A percentile compares a stretch with the other conserved stretches of the same genome.
phyloP scores from a whole-genome alignment of 345 rosid species.

The Triadica sebifera region DNA sequence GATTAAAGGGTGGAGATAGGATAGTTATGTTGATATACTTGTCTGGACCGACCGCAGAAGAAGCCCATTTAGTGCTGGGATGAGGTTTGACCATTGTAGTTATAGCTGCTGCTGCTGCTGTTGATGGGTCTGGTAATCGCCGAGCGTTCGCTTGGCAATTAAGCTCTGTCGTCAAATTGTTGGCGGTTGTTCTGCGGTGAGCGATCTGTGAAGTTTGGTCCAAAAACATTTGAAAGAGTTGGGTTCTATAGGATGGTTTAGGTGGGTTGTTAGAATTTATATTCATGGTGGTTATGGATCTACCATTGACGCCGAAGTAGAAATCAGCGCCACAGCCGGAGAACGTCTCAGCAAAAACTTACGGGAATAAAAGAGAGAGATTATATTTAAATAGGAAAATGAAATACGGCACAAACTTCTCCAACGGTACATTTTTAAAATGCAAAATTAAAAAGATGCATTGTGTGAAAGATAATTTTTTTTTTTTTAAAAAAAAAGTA shows the following conservation, averaged over 20 bases:
- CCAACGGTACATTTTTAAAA: too few relatives aligned
- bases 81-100: slow-evolving; percentile 26
- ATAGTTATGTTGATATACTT: slow-evolving; percentile 45
- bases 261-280: slow-evolving; percentile 26
- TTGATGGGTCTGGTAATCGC: slow-evolving; percentile 59
- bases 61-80: slow-evolving; percentile 43
- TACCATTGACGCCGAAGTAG: slow-evolving; percentile 45
- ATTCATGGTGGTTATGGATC: slow-evolving; percentile 49
- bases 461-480: too few relatives aligned
- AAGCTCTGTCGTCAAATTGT: slow-evolving; percentile 9
- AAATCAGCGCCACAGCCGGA: slow-evolving; percentile 67
- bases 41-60: slow-evolving; percentile 68
- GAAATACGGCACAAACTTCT: too few relatives aligned
- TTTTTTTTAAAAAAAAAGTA: too few relatives aligned
- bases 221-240: slow-evolving; percentile 55
- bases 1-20: slow-evolving; percentile 47
- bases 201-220: slow-evolving; percentile 55
- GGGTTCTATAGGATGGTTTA: slow-evolving; percentile 43
- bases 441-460: too few relatives aligned
- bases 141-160: slow-evolving; percentile 65
- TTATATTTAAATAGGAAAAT: too few relatives aligned
- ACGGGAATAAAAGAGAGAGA: too few relatives aligned
- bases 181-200: slow-evolving; percentile 28
- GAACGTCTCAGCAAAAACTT: too few relatives aligned
- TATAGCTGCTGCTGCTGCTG: slow-evolving; percentile 14